Evolutionary conservation across 164 flowering plant species (phyloP), one percentile per base, ranked within the genome.

Genomic region (Piper longum): DNA sequence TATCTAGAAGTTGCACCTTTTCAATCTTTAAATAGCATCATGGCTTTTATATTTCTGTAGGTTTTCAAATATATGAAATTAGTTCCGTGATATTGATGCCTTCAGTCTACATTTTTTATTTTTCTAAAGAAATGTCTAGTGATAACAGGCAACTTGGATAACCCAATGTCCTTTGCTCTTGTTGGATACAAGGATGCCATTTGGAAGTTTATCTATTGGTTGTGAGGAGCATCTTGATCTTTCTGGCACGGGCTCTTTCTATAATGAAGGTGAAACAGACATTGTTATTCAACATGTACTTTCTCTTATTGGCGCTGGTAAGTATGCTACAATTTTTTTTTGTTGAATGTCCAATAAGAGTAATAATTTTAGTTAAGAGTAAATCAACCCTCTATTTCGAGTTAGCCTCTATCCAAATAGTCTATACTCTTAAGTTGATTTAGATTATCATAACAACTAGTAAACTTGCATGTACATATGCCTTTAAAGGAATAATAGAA

Each of bases 231-330:
- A 85, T 69, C 41, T 91, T 67, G 96, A 91, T 69, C 98, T 87
- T 54, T 85, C 92, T 72, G 98, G 98, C 64, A 88, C 98, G 14
- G 98, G 98, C 57, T 88, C 98, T 66, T 87, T 88, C 68, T 91
- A 84, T 77, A 91, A 91, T 73, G 91, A 87, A 81, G 98, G 98
- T 62, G 98, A 91, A 71, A 92, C 96, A 26, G 89, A 91, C 64
- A 84, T 91, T 59, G 95, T 87, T 62, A 77, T 91, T 56, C 84
- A 89, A 61, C 96, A 91, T 70, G 91, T 88, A 64, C 74, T 74
- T 61, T 81, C 87, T 57, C 78, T 91, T 76, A 75, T 91, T 64
- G 84, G 77, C 80, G 72, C 90, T 55, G 98, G 98, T 88, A 79
- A 48, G 52, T 48, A 48, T 9, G 52, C 9, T 48, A 14, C n/a